Evolutionary conservation across 2,329 filamentous ascomycete genomes (phyloP), one percentile per base, ranked within the genome.

Genomic region (Cordyceps tenuipes): DNA sequence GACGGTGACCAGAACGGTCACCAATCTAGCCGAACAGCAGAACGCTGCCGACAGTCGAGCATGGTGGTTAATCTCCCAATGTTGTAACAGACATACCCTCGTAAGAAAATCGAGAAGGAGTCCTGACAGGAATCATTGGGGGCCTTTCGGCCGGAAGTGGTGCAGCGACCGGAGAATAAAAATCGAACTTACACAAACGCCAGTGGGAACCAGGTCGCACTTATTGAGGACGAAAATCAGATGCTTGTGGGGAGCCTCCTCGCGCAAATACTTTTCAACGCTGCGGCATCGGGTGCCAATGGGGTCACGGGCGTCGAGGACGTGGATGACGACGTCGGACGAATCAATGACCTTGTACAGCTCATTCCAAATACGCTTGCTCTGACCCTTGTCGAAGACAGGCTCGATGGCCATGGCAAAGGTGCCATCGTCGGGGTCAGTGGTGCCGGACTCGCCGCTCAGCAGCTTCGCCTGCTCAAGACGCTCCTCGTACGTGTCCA

Each of bases 351-450:
- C 91, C 76, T 96, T 95, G 80, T 94, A 86, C 8, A 97, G 77
- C 72, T 99, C 93, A 75, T 97, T 97, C 92, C 91, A 96, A 66
- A 96, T 96, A 65, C 94, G 83, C 76, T 96, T 96, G 69, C 88
- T 93, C 73, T 96, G 92, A 19, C 94, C 94, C 76, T 97, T 97
- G 67, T 83, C 88, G 75, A 97, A 97, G 62, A 97, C 90, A 44
- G 92, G 87, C 71, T 93, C 90, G 66, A 86, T 82, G n/a, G 89
- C 86, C 68, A 84, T 83, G 7, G 84, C 79, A 15, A 85, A 75
- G 50, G 77, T 76, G 21, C 21, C 66, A 43, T 77, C 74, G 17
- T 75, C 74, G 41, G 79, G 77, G 62, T 79, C 77, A 62, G 84
- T 82, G 3, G 76, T 76, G 2, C 82, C 84, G 17, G 85, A 82